Evolutionary conservation across 2,329 filamentous ascomycete species (phyloP), one percentile per base, ranked within the genome.

Genomic region (Cryphonectria nitschkei): DNA sequence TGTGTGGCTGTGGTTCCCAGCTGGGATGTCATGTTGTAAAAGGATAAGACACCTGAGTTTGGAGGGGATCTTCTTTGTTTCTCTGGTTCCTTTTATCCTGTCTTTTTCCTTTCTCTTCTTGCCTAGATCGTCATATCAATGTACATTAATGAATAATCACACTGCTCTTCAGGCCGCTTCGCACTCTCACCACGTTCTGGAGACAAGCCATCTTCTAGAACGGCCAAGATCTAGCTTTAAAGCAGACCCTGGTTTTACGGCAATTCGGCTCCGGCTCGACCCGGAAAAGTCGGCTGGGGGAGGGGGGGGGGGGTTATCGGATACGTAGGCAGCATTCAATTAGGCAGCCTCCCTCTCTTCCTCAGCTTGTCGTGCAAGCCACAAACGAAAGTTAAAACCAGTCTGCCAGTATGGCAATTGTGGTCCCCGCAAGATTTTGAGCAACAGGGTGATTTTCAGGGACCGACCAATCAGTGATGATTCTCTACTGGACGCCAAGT

Each of bases 121-220:
- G 11, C 39, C 2, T 43, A 16, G 13, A 16, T 43, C 22, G 5
- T 50, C 22, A 46, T 46, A 46, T 14, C 60, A 60, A 46, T 46
- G 39, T 61, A 41, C 26, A 39, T 16, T 67, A 43, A 67, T 60
- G 37, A 60, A 61, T 61, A 67, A 67, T 60, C 52, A 67, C 54
- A 60, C 65, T 9, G 3, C 14, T 60, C 41, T 19, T 60, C 65
- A 67, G 65, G 65, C 26, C 16, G 22, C 14, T 67, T 32, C 29
- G 46, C 65, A 5, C 54, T 67, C 11, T 67, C 54, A 39, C n/a
- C 65, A 5, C 65, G 65, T 3, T 39, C 54, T 13, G 54, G 54
- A 46, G 65, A n/a, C 65, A 46, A 39, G 56, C 26, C 1, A 41
- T 9, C 37, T 8, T 4, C n/a, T 11, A n/a, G 52, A n/a, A 37